Evolutionary conservation across 2,329 filamentous ascomycete genomes (phyloP).

Genomic region (Cordyceps tenuipes): DNA sequence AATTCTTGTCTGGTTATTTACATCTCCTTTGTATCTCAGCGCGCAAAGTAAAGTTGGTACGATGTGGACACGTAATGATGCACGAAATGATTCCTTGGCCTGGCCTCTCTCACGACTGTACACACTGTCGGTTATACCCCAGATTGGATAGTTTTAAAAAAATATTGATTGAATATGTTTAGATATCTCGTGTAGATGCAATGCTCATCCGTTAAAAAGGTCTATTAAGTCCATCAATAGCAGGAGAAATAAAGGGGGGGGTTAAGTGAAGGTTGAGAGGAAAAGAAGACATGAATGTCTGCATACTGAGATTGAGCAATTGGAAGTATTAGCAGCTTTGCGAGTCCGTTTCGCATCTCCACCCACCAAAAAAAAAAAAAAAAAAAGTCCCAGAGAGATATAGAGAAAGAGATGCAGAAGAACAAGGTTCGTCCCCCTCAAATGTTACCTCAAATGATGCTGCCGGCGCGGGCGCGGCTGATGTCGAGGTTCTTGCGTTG

Average conservation of each 20-base stretch:
- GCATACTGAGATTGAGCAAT: background rate
- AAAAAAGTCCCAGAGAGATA: too few relatives aligned
- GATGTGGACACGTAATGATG: background rate
- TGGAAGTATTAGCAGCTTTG: background rate
- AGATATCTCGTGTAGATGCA: background rate
- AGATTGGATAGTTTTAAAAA: slow-evolving; percentile 7
- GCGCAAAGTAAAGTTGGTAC: background rate
- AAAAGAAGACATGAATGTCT: background rate
- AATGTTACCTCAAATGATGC: background rate
- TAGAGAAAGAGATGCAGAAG: too few relatives aligned
- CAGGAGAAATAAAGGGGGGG: background rate
- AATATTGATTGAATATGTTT: background rate
- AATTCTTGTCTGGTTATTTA: background rate
- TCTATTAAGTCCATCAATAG: background rate
- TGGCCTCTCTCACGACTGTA: background rate
- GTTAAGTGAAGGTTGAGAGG: background rate
- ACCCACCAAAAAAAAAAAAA: too few relatives aligned
- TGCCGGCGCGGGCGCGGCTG: background rate
- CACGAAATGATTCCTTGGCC: background rate
- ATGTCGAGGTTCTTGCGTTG: slow-evolving; percentile 21
- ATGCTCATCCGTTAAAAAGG: background rate
- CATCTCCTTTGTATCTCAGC: background rate
- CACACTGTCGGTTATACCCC: background rate
- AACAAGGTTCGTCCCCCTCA: too few relatives aligned
- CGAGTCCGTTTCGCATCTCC: background rate